Percentiles rank a stretch among this genome's conserved stretches.
phyloP scores from a whole-genome alignment of 2,329 filamentous ascomycete species.

The Metarhizium humberi region DNA sequence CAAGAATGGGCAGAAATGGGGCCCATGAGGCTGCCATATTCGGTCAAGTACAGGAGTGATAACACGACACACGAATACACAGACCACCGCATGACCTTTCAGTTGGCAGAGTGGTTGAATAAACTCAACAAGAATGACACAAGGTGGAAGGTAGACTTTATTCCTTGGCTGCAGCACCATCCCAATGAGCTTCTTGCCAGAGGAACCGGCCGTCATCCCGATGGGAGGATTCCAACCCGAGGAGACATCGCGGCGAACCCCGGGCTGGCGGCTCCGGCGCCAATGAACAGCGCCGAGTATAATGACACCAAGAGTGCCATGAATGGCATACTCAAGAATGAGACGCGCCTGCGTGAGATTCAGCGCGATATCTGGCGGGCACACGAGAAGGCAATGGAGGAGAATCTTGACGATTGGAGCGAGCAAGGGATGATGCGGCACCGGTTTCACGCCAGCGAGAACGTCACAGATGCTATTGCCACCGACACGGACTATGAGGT shows the following conservation, averaged over 20 bases:
- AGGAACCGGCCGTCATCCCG: slow-evolving; percentile 14
- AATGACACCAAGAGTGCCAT: slow-evolving; percentile 13
- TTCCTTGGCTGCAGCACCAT: slow-evolving; percentile 28
- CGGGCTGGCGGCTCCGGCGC: slow-evolving; percentile 14
- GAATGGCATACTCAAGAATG: slow-evolving; percentile 9
- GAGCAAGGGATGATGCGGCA: slow-evolving; percentile 23
- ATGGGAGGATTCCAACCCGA: slow-evolving; percentile 15
- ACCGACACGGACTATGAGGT: slow-evolving; percentile 19
- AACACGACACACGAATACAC: slow-evolving; percentile 31
- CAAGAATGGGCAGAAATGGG: slow-evolving; percentile 28
- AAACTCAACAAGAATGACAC: slow-evolving; percentile 24
- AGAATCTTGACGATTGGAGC: slow-evolving; percentile 19
- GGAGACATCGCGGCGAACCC: slow-evolving; percentile 8
- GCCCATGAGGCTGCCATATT: slow-evolving; percentile 33
- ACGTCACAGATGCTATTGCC: slow-evolving; percentile 26
- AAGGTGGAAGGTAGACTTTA: slow-evolving; percentile 27
- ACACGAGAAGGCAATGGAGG: slow-evolving; percentile 19
- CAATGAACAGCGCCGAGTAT: slow-evolving; percentile 9
- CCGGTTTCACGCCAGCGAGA: slow-evolving; percentile 22
- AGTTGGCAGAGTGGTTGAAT: slow-evolving; percentile 31
- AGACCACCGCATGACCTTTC: slow-evolving; percentile 33
- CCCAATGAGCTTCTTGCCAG: slow-evolving; percentile 21
- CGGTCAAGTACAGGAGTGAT: slow-evolving; percentile 27
- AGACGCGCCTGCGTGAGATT: slow-evolving; percentile 8
- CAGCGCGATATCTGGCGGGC: slow-evolving; percentile 17